phyloP scores from a whole-genome alignment of 768 basidiomycete species.

The Punctularia strigosozonata region DNA sequence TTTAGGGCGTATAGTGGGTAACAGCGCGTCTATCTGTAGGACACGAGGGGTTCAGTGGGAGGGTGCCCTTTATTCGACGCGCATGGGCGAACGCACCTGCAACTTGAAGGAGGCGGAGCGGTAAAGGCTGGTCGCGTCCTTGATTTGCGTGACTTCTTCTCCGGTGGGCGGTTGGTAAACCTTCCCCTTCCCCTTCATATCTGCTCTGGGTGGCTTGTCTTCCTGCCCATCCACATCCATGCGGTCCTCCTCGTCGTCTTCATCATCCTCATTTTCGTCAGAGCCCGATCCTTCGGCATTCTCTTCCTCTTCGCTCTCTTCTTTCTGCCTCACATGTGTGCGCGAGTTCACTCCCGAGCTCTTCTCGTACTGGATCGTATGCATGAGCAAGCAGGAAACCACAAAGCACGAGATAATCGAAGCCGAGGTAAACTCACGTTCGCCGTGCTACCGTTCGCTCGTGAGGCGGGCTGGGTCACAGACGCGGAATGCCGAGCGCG shows the following conservation, averaged over 20 bases:
- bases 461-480: no score
- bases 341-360: neutral
- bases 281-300: constrained; percentile 5
- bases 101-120: constrained; percentile 76
- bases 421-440: neutral
- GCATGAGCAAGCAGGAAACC: neutral
- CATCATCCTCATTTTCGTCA: constrained; percentile 4
- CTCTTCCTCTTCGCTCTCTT: constrained; percentile 1
- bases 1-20: constrained; percentile 68
- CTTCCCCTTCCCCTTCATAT: constrained; percentile 3
- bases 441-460: no score
- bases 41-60: constrained; percentile 5
- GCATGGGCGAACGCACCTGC: constrained; percentile 37
- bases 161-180: constrained; percentile 48
- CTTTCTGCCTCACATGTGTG: neutral
- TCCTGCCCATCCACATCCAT: neutral
- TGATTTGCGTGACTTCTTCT: constrained; percentile 58
- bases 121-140: constrained; percentile 64
- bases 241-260: constrained; percentile 3
- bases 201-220: constrained; percentile 1
- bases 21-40: constrained; percentile 61
- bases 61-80: neutral
- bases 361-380: neutral
- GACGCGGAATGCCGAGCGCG: neutral
- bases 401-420: neutral